Conservation (phyloP, 768 basidiomycete species). For the Filobasidium floriforme region DNA sequence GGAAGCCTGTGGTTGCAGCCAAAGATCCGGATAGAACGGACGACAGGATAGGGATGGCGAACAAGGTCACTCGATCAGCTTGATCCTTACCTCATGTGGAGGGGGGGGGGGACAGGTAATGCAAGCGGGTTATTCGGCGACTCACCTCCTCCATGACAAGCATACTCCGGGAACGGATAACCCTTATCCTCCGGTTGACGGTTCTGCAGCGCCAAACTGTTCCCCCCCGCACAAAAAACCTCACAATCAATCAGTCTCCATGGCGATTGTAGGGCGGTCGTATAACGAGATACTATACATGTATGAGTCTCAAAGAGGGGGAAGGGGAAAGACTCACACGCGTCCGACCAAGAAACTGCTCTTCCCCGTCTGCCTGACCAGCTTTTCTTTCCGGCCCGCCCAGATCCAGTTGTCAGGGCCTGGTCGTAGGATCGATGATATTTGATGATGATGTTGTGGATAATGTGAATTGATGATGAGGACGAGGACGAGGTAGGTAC, state of each 20-base stretch:
- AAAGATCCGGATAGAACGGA: not conserved
- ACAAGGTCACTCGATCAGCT: no score
- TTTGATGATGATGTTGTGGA: no score
- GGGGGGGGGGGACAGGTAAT: no score
- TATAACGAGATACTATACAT: not conserved
- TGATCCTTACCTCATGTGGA: no score
- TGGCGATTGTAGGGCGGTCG: not conserved
- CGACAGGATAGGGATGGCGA: no score
- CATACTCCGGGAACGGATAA: constrained; percentile 32
- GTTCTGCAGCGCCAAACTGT: constrained; percentile 26
- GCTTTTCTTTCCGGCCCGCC: constrained; percentile 30
- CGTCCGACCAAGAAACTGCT: constrained; percentile 27
- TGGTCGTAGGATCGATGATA: no score
- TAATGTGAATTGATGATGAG: not conserved
- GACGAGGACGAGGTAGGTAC: no score
- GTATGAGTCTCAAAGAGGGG: not conserved
- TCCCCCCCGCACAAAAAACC: not conserved
- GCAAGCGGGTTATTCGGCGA: not conserved
- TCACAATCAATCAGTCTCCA: no score
- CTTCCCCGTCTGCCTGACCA: constrained; percentile 26
- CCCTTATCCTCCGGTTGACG: constrained; percentile 26
- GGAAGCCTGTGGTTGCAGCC: constrained; percentile 2
- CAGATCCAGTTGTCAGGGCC: constrained; percentile 27
- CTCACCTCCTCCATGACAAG: constrained; percentile 33
- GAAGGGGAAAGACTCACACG: constrained; percentile 25